Evolutionary conservation across 345 rosid genomes (phyloP).

Genomic region (Arabidopsis suecica): DNA sequence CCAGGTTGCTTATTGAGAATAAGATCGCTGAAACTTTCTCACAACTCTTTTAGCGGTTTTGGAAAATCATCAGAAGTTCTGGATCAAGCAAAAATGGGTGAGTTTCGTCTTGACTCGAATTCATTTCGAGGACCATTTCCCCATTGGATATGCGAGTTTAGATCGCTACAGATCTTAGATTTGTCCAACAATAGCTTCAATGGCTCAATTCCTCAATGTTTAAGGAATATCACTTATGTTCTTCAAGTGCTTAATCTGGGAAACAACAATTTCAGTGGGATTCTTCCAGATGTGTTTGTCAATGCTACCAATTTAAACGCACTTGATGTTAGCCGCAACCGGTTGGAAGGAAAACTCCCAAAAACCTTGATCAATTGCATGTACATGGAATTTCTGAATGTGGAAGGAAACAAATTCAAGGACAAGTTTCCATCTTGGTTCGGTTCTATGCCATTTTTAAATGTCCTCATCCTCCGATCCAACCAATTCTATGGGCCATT

Average conservation of each 20-base stretch:
- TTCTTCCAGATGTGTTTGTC: background rate
- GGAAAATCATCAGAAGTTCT: background rate
- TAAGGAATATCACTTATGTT: background rate
- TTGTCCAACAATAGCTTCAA: conserved; percentile 48
- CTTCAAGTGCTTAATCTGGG: background rate
- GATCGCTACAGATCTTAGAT: conserved; percentile 29
- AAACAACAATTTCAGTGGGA: conserved; percentile 30
- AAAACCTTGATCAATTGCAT: conserved; percentile 40
- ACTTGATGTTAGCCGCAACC: conserved; percentile 24
- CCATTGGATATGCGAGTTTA: conserved; percentile 34
- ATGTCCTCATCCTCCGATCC: conserved; percentile 44
- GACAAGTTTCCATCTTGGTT: conserved; percentile 53
- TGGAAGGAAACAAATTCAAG: conserved; percentile 42
- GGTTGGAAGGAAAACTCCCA: conserved; percentile 25
- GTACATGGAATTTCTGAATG: conserved; percentile 38
- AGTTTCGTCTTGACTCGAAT: background rate
- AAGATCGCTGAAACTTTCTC: background rate
- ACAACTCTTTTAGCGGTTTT: background rate
- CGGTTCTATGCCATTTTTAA: conserved; percentile 25
- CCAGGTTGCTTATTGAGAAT: background rate
- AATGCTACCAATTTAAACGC: accelerated
- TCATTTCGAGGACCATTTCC: conserved; percentile 30
- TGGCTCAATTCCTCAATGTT: conserved; percentile 44
- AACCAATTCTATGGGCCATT: conserved; percentile 46
- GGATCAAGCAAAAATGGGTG: background rate